phyloP scores from a whole-genome alignment of 2,329 filamentous ascomycete species.

The Colletotrichum camelliae region DNA sequence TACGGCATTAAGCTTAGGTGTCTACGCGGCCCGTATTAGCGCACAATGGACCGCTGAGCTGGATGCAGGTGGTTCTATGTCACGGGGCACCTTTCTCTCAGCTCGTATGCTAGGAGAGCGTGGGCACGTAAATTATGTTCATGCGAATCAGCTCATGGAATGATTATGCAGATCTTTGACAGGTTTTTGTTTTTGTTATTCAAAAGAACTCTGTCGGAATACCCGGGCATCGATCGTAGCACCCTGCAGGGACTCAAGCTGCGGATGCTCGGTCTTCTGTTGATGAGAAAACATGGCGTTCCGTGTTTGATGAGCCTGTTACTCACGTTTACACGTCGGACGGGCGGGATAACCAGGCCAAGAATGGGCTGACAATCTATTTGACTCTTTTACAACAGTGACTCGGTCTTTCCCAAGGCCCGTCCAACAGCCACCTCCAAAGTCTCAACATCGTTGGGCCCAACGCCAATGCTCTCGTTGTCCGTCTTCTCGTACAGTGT shows the following conservation, averaged over 20 bases:
- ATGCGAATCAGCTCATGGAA: neutral
- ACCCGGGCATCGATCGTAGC: neutral
- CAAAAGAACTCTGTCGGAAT: neutral
- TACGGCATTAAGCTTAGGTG: neutral
- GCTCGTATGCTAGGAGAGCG: neutral
- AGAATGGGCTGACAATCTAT: neutral
- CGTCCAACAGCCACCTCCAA: constrained; percentile 39
- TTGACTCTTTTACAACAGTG: neutral
- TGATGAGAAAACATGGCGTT: neutral
- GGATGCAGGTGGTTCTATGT: neutral
- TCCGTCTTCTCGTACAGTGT: constrained; percentile 74
- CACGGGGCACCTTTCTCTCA: neutral
- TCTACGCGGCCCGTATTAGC: neutral
- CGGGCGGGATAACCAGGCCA: neutral
- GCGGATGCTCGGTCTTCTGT: neutral
- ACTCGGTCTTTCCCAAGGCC: neutral
- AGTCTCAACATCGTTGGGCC: constrained; percentile 55
- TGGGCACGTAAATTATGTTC: neutral
- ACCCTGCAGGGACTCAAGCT: neutral
- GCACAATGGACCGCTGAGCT: neutral
- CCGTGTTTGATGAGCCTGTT: neutral
- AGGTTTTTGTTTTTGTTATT: neutral
- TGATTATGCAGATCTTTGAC: neutral
- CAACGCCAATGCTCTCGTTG: constrained; percentile 62
- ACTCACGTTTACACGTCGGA: neutral